Percentiles rank a stretch among this genome's conserved stretches.
Conservation (phyloP, 352 stramenopile species). For the Phytophthora chlamydospora region DNA sequence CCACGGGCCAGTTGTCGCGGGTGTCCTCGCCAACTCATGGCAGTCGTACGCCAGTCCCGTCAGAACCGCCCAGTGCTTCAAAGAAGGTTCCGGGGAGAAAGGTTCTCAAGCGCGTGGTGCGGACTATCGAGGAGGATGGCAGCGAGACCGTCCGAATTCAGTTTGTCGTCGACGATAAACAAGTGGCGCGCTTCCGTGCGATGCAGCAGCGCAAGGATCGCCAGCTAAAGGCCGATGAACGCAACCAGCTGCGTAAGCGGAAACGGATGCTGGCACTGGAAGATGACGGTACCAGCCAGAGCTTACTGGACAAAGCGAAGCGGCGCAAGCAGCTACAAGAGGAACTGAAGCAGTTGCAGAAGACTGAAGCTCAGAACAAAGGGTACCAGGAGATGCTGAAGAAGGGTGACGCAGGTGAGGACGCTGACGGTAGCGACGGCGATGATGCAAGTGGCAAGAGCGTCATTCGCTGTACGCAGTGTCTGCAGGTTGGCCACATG, state of each 20-base stretch:
- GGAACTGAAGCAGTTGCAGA: conserved; percentile 85
- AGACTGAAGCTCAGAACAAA: conserved; percentile 84
- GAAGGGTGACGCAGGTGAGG: conserved; percentile 61
- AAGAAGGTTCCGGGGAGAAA: conserved; percentile 55
- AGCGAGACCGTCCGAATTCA: conserved; percentile 79
- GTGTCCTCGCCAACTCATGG: conserved; percentile 68
- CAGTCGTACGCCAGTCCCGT: conserved; percentile 38
- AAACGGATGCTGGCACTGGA: conserved; percentile 81
- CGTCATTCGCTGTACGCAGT: conserved; percentile 83
- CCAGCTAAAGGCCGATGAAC: conserved; percentile 71
- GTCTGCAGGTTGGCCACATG: conserved; percentile 82
- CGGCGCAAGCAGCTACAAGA: conserved; percentile 84
- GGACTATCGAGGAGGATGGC: conserved; percentile 82
- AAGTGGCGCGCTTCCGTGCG: conserved; percentile 73
- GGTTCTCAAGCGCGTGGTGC: conserved; percentile 76
- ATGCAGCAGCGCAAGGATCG: conserved; percentile 80
- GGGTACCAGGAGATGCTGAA: conserved; percentile 86
- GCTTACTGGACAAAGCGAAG: conserved; percentile 76
- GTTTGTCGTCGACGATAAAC: conserved; percentile 80
- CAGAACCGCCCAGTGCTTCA: conserved; percentile 41
- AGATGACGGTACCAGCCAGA: conserved; percentile 55
- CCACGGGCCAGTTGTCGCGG: conserved; percentile 69
- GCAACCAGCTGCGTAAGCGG: conserved; percentile 77
- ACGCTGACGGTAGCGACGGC: conserved; percentile 19
- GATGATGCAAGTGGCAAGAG: conserved; percentile 53